Conservation (phyloP, 805 yeast genomes). For the Ogataea polymorpha region DNA sequence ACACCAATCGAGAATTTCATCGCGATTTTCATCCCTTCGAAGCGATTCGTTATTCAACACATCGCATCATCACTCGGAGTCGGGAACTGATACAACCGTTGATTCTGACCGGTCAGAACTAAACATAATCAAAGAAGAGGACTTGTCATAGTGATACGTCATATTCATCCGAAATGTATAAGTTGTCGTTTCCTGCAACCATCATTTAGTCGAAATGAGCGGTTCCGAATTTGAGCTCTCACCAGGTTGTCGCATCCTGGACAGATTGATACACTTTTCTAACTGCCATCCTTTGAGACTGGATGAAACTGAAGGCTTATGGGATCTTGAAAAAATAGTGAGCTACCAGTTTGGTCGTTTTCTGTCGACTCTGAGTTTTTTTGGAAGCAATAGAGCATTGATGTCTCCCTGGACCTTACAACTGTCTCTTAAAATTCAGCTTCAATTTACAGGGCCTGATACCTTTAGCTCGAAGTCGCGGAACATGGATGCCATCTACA, state of each 20-base stretch:
- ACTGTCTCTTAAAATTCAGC: constrained; percentile 2
- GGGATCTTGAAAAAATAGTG: constrained; percentile 5
- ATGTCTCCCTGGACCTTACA: not conserved
- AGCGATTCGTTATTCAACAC: constrained; percentile 15
- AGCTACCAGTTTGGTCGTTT: constrained; percentile 10
- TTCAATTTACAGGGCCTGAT: constrained; percentile 11
- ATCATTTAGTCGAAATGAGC: not conserved
- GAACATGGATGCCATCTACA: not conserved
- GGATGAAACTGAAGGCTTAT: not conserved
- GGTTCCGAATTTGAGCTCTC: not conserved
- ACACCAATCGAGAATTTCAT: constrained; percentile 7
- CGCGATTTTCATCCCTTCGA: constrained; percentile 13
- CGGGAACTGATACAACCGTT: constrained; percentile 7
- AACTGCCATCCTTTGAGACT: not conserved
- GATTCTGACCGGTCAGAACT: constrained; percentile 10
- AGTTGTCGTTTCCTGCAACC: not conserved
- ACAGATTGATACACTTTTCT: constrained; percentile 8
- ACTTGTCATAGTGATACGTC: constrained; percentile 3
- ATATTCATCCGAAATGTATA: not conserved
- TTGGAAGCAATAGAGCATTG: not conserved
- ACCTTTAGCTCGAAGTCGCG: not conserved
- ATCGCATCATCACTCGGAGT: constrained; percentile 3
- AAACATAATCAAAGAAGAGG: constrained; percentile 17
- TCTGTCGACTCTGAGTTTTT: constrained; percentile 5
- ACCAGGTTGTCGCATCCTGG: constrained; percentile 3